Evolutionary conservation across 2,329 filamentous ascomycete genomes (phyloP), one percentile per base, ranked within the genome.

Genomic region (Fusarium chlamydosporum): DNA sequence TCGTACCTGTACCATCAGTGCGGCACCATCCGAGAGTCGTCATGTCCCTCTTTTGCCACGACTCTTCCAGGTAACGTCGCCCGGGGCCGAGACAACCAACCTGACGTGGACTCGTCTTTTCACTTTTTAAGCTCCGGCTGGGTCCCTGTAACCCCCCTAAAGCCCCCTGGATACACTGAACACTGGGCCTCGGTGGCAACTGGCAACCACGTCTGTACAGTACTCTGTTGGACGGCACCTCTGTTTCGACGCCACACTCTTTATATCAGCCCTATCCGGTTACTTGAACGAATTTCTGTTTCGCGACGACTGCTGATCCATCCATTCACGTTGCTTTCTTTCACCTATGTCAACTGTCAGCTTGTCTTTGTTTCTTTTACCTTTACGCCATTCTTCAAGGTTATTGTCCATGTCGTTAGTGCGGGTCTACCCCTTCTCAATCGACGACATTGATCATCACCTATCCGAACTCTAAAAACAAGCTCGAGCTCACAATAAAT

Each of bases 401-500:
- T 54, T 61, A 46, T 65, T 50, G 68, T 67, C 70, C 64, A 74
- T 71, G 69, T 76, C 56, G 66, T 70, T 63, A 51, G 45, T 65
- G 67, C 65, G 56, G 54, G 72, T 66, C 33, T 50, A 48, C 13
- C 57, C 29, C 31, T 67, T 59, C 63, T 64, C 65, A 63, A 48
- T 55, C 31, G 33, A 58, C 65, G 48, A 50, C 65, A 48, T 46
- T 58, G 23, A 50, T 50, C 60, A 54, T 51, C 62, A 58, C 65
- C 57, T 55, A 56, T 57, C 63, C 45, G 52, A 63, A 50, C 41
- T 52, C 63, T 58, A 68, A 66, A 61, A 68, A 69, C 58, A 51
- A 60, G 43, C 31, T 65, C 35, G 62, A 71, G 61, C 62, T 80
- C 71, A 74, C 72, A 75, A 76, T 87, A 86, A 83, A 88, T 88